Conservation (phyloP, 768 basidiomycete genomes). For the Pleurotus platypus region DNA sequence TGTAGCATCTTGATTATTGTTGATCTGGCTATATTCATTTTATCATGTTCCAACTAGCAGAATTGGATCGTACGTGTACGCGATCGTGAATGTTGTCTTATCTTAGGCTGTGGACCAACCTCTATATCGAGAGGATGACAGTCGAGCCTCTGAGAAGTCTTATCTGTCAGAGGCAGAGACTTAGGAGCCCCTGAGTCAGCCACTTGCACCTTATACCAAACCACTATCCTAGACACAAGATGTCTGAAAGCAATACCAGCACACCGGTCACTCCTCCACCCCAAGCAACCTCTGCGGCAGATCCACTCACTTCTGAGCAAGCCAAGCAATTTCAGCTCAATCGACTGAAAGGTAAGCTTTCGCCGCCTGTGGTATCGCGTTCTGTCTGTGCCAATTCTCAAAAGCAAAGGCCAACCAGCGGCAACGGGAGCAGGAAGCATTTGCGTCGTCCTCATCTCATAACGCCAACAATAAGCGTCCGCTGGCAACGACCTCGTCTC, state of each 20-base stretch:
- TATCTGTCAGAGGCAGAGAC: background rate
- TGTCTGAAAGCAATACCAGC: slow-evolving; percentile 17
- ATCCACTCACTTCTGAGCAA: slow-evolving; percentile 62
- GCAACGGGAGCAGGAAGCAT: slow-evolving; percentile 52
- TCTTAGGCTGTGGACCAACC: no score
- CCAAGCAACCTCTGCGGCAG: slow-evolving; percentile 11
- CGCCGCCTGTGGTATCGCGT: background rate
- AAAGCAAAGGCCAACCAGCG: slow-evolving; percentile 76
- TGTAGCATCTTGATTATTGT: no score
- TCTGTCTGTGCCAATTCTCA: slow-evolving; percentile 2
- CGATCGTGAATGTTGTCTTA: no score
- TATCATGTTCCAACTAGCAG: no score
- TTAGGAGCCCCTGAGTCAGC: background rate
- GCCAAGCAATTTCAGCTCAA: slow-evolving; percentile 74
- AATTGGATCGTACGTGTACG: no score
- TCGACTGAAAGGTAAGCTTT: slow-evolving; percentile 60
- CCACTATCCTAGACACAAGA: slow-evolving; percentile 8
- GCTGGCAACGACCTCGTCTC: slow-evolving; percentile 59
- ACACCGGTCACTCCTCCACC: slow-evolving; percentile 37
- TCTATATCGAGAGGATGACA: no score
- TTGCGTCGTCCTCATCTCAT: slow-evolving; percentile 37
- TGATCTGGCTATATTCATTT: no score
- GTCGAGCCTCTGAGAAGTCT: no score
- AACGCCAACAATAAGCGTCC: slow-evolving; percentile 81
- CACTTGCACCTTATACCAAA: background rate